Base-by-base conservation (phyloP, 2,329 filamentous ascomycete genomes). In the Trichoderma harzianum region DNA sequence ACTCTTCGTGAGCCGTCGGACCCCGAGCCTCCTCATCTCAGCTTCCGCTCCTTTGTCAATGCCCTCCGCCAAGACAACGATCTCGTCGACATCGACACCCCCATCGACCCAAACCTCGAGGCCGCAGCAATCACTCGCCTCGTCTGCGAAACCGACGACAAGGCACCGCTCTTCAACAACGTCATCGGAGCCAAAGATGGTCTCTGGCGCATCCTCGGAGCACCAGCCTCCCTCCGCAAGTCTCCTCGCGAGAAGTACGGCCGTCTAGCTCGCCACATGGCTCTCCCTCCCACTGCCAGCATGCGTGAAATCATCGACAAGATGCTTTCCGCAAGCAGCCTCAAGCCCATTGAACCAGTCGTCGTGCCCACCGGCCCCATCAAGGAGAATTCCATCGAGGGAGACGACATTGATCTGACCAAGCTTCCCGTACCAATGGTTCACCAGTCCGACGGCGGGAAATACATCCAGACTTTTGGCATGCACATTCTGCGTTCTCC, bases 121-220 rank as follows among this genome's bases (percentile, higher is more conserved):
- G 82, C 79, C 0, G 83, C 78, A 5, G 86, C 85, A 14, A 86
- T 87, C 67, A 84, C 83, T 5, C 80, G 85, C 5, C 78, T 76
- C 16, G 84, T 83, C 10, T 83, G 80, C 72, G 86, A 87, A 72
- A 82, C 78, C 0, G 75, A 85, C 57, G 82, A 81, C 70, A 85
- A 84, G 64, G 85, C 86, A 1, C 85, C 85, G 0, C 80, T 88
- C 0, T 86, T 87, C 80, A 85, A 86, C 76, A 87, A 87, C 30
- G 70, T 87, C 68, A 85, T 82, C 67, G 85, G 85, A 1, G 77
- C 78, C 5, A 75, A 82, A 36, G 75, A 85, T 51, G 85, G 85
- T 10, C 77, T 87, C 0, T 87, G 79, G 73, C 79, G 84, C 11
- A 86, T 87, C 26, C 79, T 87, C 5, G 85, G 84, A 26, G 82